These are phyloP conservation scores for Vaccinium myrtillus DNA, from an alignment of 148 eudicot genomes.

Conservation along the genomic window DNA sequence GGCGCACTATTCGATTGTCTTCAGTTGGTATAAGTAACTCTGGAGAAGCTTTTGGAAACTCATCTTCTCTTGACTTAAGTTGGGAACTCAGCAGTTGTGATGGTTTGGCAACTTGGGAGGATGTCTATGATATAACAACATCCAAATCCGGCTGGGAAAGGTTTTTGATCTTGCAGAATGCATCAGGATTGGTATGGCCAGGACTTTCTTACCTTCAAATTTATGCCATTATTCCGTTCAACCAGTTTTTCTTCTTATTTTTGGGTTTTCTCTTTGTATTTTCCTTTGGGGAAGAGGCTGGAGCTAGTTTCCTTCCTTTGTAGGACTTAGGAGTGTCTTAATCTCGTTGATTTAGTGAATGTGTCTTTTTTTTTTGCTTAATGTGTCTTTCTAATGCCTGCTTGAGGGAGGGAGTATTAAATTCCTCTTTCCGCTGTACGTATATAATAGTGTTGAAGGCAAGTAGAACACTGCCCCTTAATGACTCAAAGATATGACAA, in stretches of 20 bases:
- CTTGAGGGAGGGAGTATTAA: too few relatives aligned
- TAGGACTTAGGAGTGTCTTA: background rate
- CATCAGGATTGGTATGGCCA: slow-evolving; percentile 64
- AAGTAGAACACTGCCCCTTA: background rate
- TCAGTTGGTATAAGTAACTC: slow-evolving; percentile 68
- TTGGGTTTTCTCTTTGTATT: background rate
- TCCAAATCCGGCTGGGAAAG: slow-evolving; percentile 70
- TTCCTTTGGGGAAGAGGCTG: background rate
- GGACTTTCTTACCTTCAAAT: background rate
- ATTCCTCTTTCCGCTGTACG: background rate
- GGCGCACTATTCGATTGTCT: slow-evolving; percentile 72
- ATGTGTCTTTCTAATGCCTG: background rate
- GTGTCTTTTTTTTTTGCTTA: too few relatives aligned
- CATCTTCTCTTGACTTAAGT: slow-evolving; percentile 64
- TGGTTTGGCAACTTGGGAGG: slow-evolving; percentile 65
- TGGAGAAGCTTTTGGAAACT: slow-evolving; percentile 82
- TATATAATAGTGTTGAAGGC: background rate
- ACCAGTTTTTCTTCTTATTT: background rate
- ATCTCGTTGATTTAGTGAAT: background rate
- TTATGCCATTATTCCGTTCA: background rate
- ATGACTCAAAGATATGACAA: background rate
- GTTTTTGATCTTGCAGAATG: slow-evolving; percentile 64
- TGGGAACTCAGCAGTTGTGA: slow-evolving; percentile 70
- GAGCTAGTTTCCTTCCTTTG: background rate
- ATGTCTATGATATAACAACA: slow-evolving; percentile 29